Percentiles rank a stretch among this genome's conserved stretches.
These are phyloP conservation scores for Bipolaris cookei DNA, from an alignment of 2,329 filamentous ascomycete species.

Conservation along the genomic window DNA sequence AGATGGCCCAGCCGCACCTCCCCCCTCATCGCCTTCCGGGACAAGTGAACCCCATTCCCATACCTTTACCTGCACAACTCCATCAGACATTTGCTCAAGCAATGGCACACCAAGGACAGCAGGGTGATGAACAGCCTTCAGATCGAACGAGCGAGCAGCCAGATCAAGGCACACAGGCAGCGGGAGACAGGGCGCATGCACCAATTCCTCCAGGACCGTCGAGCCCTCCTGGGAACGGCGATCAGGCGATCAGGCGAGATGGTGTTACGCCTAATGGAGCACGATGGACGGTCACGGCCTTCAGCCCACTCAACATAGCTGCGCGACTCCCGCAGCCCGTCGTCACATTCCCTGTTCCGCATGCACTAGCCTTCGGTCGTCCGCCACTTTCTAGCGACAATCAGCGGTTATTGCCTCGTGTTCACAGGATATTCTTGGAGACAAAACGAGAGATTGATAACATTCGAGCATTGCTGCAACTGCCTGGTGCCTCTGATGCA, in stretches of 20 bases:
- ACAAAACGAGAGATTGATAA: constrained; percentile 45
- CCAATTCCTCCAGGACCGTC: constrained; percentile 9
- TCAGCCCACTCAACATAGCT: constrained; percentile 53
- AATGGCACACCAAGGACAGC: constrained; percentile 25
- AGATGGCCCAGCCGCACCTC: constrained; percentile 21
- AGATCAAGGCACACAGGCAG: constrained; percentile 12
- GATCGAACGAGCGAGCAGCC: constrained; percentile 7
- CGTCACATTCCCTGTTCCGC: constrained; percentile 25
- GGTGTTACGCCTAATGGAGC: constrained; percentile 59
- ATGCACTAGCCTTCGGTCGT: constrained; percentile 27
- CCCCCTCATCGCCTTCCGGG: constrained; percentile 23
- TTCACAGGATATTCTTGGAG: constrained; percentile 31
- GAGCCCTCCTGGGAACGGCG: constrained; percentile 33
- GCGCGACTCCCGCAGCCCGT: constrained; percentile 28
- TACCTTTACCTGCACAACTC: constrained; percentile 31
- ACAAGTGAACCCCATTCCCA: constrained; percentile 21
- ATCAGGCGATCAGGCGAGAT: constrained; percentile 58
- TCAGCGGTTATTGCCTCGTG: constrained; percentile 30
- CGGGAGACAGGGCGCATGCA: constrained; percentile 15
- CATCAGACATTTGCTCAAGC: constrained; percentile 36
- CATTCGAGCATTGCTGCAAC: constrained; percentile 32
- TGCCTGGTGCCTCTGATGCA: constrained; percentile 5
- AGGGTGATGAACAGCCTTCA: constrained; percentile 11
- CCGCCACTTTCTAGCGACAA: constrained; percentile 25
- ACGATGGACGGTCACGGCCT: constrained; percentile 57